Conservation (phyloP, 202 grass and related monocot genomes). For the Elaeis oleifera region DNA sequence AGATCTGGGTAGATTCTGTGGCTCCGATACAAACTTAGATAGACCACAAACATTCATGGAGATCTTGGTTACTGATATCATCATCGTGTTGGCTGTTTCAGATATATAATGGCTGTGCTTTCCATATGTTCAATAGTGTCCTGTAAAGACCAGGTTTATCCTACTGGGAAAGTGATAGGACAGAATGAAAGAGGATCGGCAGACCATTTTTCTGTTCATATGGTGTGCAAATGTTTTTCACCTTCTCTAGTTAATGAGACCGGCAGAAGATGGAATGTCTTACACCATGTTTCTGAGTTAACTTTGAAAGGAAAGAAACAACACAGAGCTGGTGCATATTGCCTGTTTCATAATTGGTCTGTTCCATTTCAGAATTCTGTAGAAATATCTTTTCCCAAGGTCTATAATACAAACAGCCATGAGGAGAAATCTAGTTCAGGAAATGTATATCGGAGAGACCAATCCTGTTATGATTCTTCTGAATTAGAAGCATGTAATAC, state of each 20-base stretch:
- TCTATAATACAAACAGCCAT: conserved; percentile 16
- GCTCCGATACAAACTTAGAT: no score
- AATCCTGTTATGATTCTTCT: conserved; percentile 12
- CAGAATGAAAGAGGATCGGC: not conserved
- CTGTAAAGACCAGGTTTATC: no score
- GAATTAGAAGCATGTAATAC: conserved; percentile 6
- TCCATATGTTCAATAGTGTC: no score
- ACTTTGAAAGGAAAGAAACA: not conserved
- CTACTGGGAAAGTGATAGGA: no score
- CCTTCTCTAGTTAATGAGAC: not conserved
- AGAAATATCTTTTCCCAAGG: conserved; percentile 3
- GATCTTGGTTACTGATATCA: no score
- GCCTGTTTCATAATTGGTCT: no score
- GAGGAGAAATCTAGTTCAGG: conserved; percentile 18
- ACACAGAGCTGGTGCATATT: no score
- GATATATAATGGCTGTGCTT: no score
- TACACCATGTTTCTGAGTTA: not conserved
- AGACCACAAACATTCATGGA: no score
- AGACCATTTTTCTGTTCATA: not conserved
- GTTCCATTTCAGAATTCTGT: no score
- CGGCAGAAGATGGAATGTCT: not conserved
- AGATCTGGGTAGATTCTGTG: no score
- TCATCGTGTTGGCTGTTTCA: no score
- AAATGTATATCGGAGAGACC: conserved; percentile 1
- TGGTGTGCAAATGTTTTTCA: not conserved